phyloP scores from a whole-genome alignment of 805 yeast species.

The Wickerhamiella shivajii region DNA sequence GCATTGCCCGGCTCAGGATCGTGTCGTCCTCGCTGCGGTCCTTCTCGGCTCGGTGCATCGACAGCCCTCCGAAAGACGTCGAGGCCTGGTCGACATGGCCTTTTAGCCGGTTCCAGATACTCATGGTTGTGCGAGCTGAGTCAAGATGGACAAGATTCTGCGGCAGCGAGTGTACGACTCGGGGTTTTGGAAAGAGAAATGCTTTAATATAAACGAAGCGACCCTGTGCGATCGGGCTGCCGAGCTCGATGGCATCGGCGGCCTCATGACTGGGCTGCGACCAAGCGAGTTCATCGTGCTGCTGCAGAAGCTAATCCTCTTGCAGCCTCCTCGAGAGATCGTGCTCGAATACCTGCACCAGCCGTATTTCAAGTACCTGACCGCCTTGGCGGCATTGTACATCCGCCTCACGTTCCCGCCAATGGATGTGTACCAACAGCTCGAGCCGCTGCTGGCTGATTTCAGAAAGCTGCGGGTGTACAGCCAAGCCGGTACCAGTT shows the following conservation, averaged over 20 bases:
- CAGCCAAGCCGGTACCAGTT: conserved; percentile 26
- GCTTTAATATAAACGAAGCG: conserved; percentile 37
- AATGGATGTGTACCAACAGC: conserved; percentile 31
- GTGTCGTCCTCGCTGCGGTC: conserved; percentile 32
- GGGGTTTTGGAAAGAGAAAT: conserved; percentile 42
- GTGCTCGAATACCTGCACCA: conserved; percentile 42
- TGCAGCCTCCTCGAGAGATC: conserved; percentile 52
- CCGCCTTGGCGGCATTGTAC: conserved; percentile 56
- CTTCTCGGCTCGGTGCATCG: conserved; percentile 23
- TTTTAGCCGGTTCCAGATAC: conserved; percentile 21
- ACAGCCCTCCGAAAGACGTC: conserved; percentile 19
- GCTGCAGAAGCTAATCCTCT: conserved; percentile 58
- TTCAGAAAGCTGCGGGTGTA: conserved; percentile 51
- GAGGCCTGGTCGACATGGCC: conserved; percentile 18
- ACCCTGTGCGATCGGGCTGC: conserved; percentile 36
- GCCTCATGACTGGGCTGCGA: conserved; percentile 36
- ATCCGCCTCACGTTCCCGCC: conserved; percentile 31
- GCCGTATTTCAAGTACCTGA: conserved; percentile 60
- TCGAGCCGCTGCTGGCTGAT: conserved; percentile 49
- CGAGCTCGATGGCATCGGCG: conserved; percentile 38
- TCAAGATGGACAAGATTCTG: conserved; percentile 42
- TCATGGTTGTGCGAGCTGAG: conserved; percentile 25
- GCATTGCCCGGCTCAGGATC: conserved; percentile 32
- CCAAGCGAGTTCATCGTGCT: conserved; percentile 70
- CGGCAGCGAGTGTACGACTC: conserved; percentile 43